These are phyloP conservation scores for Marchantia polymorpha DNA, from an alignment of 225 moss, liverwort and hornwort species.

Conservation along the genomic window DNA sequence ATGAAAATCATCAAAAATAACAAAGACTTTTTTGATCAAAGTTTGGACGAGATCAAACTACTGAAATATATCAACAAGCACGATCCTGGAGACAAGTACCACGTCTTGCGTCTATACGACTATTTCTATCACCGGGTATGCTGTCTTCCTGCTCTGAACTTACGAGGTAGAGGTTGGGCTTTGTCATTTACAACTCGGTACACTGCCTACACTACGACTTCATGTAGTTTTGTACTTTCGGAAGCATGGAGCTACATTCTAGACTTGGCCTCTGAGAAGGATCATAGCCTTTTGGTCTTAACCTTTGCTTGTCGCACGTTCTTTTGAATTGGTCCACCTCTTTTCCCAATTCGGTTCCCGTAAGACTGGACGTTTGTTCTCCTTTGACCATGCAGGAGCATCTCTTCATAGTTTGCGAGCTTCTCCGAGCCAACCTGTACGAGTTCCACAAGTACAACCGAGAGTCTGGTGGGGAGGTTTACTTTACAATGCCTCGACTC, in stretches of 20 bases:
- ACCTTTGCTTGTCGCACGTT: background rate
- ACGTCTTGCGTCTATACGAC: constrained; percentile 71
- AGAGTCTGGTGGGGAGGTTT: constrained; percentile 97
- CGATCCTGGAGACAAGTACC: constrained; percentile 92
- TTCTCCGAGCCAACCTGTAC: constrained; percentile 88
- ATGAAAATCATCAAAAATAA: constrained; percentile 97
- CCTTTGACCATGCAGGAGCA: constrained; percentile 67
- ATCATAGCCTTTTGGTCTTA: background rate
- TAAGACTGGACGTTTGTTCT: background rate
- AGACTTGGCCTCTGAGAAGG: background rate
- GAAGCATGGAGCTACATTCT: background rate
- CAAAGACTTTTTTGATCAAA: constrained; percentile 98
- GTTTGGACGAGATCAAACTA: constrained; percentile 97
- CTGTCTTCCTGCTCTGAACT: background rate
- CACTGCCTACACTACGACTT: background rate
- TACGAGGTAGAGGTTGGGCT: background rate
- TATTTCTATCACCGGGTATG: constrained; percentile 97
- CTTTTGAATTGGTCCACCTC: background rate
- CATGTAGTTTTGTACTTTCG: background rate
- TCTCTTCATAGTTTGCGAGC: constrained; percentile 94
- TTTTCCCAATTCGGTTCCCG: background rate
- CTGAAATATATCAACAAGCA: constrained; percentile 96
- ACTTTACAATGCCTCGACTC: constrained; percentile 98
- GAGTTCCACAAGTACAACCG: constrained; percentile 99
- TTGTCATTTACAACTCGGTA: background rate